Evolutionary conservation across 345 rosid species (phyloP).

Genomic region (Brassica rapa): DNA sequence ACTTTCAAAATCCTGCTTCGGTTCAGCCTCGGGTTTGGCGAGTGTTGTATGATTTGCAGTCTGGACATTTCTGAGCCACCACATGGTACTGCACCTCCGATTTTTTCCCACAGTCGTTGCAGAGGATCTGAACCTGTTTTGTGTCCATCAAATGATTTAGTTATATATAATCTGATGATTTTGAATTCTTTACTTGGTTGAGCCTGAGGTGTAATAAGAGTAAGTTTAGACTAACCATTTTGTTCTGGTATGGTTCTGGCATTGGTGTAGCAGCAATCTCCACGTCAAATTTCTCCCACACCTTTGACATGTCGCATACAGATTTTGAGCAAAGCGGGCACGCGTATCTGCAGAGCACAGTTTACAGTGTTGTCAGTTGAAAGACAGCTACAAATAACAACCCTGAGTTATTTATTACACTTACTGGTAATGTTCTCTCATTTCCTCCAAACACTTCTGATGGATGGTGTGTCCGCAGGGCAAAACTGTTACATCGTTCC

Average conservation of each 20-base stretch:
- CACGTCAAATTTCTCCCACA: conserved; percentile 82
- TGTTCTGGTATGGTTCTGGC: conserved; percentile 71
- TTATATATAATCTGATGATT: not conserved
- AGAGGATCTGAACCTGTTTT: conserved; percentile 75
- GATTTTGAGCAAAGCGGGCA: conserved; percentile 93
- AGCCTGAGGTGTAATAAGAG: not conserved
- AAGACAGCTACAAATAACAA: not conserved
- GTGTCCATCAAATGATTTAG: not conserved
- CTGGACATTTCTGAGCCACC: conserved; percentile 73
- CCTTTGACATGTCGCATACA: conserved; percentile 88
- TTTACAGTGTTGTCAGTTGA: not conserved
- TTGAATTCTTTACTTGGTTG: not conserved
- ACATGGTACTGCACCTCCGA: conserved; percentile 69
- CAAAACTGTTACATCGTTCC: conserved; percentile 67
- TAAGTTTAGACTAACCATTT: conserved; percentile 44
- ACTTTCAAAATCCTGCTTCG: not conserved
- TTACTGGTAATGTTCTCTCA: conserved; percentile 80
- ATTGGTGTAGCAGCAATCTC: conserved; percentile 85
- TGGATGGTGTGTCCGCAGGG: conserved; percentile 94
- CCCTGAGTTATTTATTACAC: conserved; percentile 17
- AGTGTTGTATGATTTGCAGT: conserved; percentile 87
- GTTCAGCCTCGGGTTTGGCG: conserved; percentile 58
- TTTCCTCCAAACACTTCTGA: conserved; percentile 70
- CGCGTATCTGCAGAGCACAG: conserved; percentile 53
- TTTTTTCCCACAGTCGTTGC: conserved; percentile 75